Percentiles rank a stretch among this genome's conserved stretches.
phyloP scores from a whole-genome alignment of 306 rosid genomes.

The Fragaria iinumae region DNA sequence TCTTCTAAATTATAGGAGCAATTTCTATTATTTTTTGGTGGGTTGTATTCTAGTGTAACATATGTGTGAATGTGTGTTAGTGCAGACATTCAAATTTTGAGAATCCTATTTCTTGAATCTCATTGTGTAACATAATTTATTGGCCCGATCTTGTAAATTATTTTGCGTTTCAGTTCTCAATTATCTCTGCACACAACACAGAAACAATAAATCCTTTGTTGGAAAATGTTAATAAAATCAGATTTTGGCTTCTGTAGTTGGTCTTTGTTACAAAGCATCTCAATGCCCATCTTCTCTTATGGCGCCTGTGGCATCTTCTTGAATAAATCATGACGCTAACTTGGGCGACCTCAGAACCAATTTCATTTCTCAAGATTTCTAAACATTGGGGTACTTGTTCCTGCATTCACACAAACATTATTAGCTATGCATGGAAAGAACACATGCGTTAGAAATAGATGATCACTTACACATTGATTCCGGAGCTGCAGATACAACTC shows the following conservation, averaged over 20 bases:
- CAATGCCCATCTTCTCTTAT: not conserved
- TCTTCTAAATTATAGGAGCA: not conserved
- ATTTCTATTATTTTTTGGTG: constrained; percentile 3
- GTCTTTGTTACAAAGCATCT: not conserved
- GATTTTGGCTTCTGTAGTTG: not conserved
- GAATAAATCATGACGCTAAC: too few relatives aligned
- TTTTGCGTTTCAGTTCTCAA: constrained; percentile 7
- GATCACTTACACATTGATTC: too few relatives aligned
- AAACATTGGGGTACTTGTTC: too few relatives aligned
- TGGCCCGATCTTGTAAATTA: constrained; percentile 34
- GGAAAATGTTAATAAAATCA: constrained; percentile 1
- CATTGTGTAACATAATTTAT: constrained; percentile 34
- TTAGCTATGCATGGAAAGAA: too few relatives aligned
- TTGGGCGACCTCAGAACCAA: too few relatives aligned
- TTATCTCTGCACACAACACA: not conserved
- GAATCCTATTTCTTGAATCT: constrained; percentile 12
- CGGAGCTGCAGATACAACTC: too few relatives aligned
- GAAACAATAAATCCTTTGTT: not conserved
- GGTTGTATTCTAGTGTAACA: constrained; percentile 34
- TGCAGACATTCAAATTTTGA: constrained; percentile 41
- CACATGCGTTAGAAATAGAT: too few relatives aligned
- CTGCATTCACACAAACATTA: too few relatives aligned
- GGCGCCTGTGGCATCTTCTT: too few relatives aligned
- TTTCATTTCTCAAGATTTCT: too few relatives aligned
- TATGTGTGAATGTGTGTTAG: constrained; percentile 34